Evolutionary conservation across 257 asterid genomes (phyloP), one percentile per base, ranked within the genome.

Genomic region (Parsonsia alboflavescens): DNA sequence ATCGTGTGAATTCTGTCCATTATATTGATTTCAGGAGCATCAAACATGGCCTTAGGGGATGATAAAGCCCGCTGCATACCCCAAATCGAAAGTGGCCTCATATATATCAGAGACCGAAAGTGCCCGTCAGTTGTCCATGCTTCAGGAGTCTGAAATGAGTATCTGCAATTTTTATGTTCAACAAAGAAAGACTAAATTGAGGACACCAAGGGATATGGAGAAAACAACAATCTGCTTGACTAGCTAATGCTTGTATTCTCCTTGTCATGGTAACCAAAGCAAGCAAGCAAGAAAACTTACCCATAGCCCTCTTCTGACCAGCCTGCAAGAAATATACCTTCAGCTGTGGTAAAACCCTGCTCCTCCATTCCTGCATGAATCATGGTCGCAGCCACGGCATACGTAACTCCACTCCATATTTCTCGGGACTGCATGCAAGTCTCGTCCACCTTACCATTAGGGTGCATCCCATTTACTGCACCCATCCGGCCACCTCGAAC

Each of bases 281-380:
- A 36, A 33, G 12, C 4, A 39, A 0, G 13, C 30, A 53, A 17
- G 22, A 33, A 24, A 45, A 79, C 91, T 72, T 84, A 95, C 98
- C 99, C 99, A 13, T 64, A 88, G 52, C 99, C 99, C 82, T 89
- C 99, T 63, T 95, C 99, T 0, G 99, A 95, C 99, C 99, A 95
- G 78, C 99, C 98, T 0, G 99, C 92, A 9, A 72, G 84, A 85
- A 95, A 95, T 78, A 95, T 89, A 26, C 99, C 99, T 81, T 92
- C 90, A 0, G 99, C 99, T 0, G 99, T 84, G 48, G 87, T 65
- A 72, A 95, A 95, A n/a, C 88, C 99, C 80, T 92, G 97, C 81
- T 95, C 97, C 84, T 74, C 84, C 99, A 95, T 92, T 36, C 99
- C 99, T 0, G 98, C 96, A 76, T 80, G 99, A 79, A 95, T 89